Conservation (phyloP, 2,329 filamentous ascomycete species). For the Colletotrichum tofieldiae region DNA sequence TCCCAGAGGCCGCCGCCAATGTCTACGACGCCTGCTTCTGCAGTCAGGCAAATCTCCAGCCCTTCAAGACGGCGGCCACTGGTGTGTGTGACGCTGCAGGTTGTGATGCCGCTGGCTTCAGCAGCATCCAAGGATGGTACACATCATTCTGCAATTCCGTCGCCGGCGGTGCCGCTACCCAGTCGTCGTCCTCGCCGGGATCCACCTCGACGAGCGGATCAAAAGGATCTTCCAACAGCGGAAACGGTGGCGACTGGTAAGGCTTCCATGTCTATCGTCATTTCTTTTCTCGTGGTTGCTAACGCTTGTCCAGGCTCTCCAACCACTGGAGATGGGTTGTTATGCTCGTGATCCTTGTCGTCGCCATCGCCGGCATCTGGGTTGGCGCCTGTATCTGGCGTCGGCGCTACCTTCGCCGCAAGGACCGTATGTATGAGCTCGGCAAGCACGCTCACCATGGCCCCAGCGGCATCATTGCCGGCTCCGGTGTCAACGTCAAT, state of each 20-base stretch:
- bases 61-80: conserved; percentile 56
- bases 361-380: conserved; percentile 79
- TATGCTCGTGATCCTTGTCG: conserved; percentile 82
- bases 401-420: conserved; percentile 80
- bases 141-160: conserved; percentile 72
- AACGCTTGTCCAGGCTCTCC: conserved; percentile 68
- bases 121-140: conserved; percentile 80
- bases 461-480: conserved; percentile 54
- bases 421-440: conserved; percentile 70
- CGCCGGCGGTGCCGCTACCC: conserved; percentile 53
- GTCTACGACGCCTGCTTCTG: conserved; percentile 84
- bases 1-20: conserved; percentile 61
- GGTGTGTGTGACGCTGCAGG: conserved; percentile 73
- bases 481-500: conserved; percentile 48
- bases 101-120: conserved; percentile 67
- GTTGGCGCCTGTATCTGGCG: conserved; percentile 80
- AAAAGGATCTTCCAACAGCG: conserved; percentile 44
- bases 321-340: conserved; percentile 86
- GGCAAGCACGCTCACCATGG: conserved; percentile 56
- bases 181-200: conserved; percentile 50
- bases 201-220: conserved; percentile 46
- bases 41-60: conserved; percentile 71
- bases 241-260: conserved; percentile 64
- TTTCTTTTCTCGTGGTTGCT: conserved; percentile 8
- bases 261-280: conserved; percentile 44